A percentile compares a stretch with the other conserved stretches of the same genome.
phyloP scores from a whole-genome alignment of 176 grass and related monocot species.

The Otatea glauca region DNA sequence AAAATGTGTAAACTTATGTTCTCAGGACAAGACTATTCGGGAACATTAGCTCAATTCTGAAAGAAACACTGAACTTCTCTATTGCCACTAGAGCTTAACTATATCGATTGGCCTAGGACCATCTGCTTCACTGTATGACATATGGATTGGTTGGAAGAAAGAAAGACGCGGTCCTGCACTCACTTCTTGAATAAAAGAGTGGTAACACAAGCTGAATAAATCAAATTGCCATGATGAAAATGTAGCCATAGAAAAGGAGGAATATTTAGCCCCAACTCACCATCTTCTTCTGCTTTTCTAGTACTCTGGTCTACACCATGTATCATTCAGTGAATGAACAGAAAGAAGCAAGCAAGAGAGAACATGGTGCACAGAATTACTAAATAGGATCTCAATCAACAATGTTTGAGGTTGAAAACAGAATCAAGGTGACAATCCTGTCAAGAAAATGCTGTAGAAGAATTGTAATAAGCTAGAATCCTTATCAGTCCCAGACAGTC shows the following conservation, averaged over 20 bases:
- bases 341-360: not conserved
- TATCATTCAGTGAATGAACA: constrained; percentile 17
- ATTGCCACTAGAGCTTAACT: constrained; percentile 13
- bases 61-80: constrained; percentile 2
- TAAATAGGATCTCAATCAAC: constrained; percentile 24
- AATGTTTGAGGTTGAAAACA: constrained; percentile 19
- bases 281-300: not conserved
- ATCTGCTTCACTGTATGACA: not conserved
- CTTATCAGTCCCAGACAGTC: constrained; percentile 7
- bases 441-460: constrained; percentile 23
- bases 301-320: not conserved
- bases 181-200: constrained; percentile 34
- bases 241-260: constrained; percentile 9
- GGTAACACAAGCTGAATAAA: constrained; percentile 17
- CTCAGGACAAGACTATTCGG: constrained; percentile 10
- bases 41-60: constrained; percentile 1
- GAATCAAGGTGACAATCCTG: constrained; percentile 13
- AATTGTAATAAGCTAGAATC: not conserved
- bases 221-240: constrained; percentile 25
- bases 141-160: constrained; percentile 12
- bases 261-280: not conserved
- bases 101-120: constrained; percentile 1
- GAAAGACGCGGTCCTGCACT: not conserved
- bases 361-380: not conserved
- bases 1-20: constrained; percentile 2